These are phyloP conservation scores for Bjerkandera adusta DNA, from an alignment of 1,284 basidiomycete species.

Conservation along the genomic window DNA sequence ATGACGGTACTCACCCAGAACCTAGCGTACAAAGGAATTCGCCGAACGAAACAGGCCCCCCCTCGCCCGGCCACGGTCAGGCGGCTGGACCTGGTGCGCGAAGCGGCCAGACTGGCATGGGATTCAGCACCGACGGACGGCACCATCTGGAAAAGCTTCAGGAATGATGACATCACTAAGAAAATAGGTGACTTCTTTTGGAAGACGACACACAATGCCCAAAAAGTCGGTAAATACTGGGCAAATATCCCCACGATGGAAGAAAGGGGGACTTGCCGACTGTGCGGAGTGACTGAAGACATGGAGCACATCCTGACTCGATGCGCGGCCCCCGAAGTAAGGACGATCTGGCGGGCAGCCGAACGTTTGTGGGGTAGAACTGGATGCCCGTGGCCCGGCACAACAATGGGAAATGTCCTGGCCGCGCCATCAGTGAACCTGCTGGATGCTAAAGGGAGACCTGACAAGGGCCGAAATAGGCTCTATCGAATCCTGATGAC, in stretches of 20 bases:
- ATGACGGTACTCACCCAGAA: slow-evolving; percentile 15
- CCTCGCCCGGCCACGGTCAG: too few relatives aligned
- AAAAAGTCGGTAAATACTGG: slow-evolving; percentile 32
- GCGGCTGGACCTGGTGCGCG: too few relatives aligned
- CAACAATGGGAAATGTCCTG: slow-evolving; percentile 13
- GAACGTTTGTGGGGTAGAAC: slow-evolving; percentile 16
- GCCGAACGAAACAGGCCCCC: too few relatives aligned
- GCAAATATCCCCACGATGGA: slow-evolving; percentile 22
- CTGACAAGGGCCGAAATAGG: background rate
- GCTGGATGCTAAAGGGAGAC: background rate
- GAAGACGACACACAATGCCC: slow-evolving; percentile 30
- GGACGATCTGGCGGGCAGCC: slow-evolving; percentile 25
- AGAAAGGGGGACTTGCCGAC: slow-evolving; percentile 23
- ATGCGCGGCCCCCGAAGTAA: slow-evolving; percentile 25
- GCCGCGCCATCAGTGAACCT: background rate
- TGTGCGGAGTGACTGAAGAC: slow-evolving; percentile 26
- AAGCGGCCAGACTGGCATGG: too few relatives aligned
- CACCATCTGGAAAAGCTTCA: slow-evolving; percentile 14
- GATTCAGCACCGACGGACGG: background rate
- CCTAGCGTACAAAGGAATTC: slow-evolving; percentile 13
- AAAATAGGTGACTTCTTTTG: slow-evolving; percentile 31
- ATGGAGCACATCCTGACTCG: slow-evolving; percentile 34
- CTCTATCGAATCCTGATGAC: slow-evolving; percentile 29
- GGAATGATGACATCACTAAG: slow-evolving; percentile 23
- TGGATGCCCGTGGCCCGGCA: slow-evolving; percentile 1